These are phyloP conservation scores for Colletotrichum melonis DNA, from an alignment of 2,329 filamentous ascomycete genomes.

Conservation along the genomic window DNA sequence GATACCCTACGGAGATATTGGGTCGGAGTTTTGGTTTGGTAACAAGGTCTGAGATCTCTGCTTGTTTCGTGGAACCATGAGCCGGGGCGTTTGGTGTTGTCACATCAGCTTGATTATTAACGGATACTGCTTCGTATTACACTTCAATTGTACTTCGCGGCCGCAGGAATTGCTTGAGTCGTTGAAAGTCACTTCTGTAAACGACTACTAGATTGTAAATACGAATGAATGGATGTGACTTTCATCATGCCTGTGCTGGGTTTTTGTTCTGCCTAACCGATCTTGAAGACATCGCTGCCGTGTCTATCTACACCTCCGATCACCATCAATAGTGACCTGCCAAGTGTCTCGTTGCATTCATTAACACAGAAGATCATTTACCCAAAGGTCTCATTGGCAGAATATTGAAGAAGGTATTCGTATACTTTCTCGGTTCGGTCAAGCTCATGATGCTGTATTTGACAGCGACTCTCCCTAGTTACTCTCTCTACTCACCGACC, in stretches of 20 bases:
- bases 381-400: neutral
- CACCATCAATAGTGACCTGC: neutral
- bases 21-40: neutral
- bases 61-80: neutral
- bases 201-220: neutral
- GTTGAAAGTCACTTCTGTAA: neutral
- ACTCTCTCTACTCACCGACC: neutral
- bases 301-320: neutral
- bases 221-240: neutral
- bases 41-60: neutral
- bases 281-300: neutral
- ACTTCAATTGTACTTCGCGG: neutral
- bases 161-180: too few relatives aligned
- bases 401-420: neutral
- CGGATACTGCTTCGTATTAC: neutral
- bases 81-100: neutral
- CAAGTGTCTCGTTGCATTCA: neutral
- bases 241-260: neutral
- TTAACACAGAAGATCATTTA: neutral
- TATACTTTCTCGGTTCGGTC: too few relatives aligned
- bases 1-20: neutral
- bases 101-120: neutral
- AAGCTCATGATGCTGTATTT: too few relatives aligned
- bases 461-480: neutral
- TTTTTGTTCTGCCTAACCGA: neutral